A percentile compares a stretch with the other conserved stretches of the same genome.
Conservation (phyloP, 2,329 filamentous ascomycete genomes). For the Fusarium palustre region DNA sequence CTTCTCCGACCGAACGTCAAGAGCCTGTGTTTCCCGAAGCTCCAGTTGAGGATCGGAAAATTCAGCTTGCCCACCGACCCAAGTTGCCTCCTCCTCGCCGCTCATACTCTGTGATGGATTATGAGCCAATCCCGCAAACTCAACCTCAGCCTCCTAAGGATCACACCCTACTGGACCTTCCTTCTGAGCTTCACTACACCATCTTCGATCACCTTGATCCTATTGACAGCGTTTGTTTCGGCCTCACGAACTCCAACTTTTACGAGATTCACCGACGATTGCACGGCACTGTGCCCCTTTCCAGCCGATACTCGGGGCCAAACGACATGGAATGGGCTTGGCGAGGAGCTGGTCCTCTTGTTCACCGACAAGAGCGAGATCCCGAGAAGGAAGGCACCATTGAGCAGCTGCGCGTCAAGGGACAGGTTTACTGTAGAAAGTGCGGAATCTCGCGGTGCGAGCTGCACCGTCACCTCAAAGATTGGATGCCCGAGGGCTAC, state of each 20-base stretch:
- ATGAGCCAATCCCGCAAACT: constrained; percentile 61
- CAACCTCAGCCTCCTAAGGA: constrained; percentile 61
- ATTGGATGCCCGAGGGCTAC: constrained; percentile 66
- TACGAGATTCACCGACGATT: constrained; percentile 69
- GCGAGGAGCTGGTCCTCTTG: constrained; percentile 64
- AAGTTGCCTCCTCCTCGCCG: constrained; percentile 62
- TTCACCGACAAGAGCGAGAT: constrained; percentile 47
- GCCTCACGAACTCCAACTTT: constrained; percentile 67
- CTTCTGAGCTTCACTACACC: constrained; percentile 69
- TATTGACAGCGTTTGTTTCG: constrained; percentile 72
- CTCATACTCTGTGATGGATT: constrained; percentile 71
- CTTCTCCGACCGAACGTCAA: constrained; percentile 15
- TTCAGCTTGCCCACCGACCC: constrained; percentile 47
- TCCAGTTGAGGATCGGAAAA: constrained; percentile 35
- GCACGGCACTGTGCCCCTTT: constrained; percentile 67
- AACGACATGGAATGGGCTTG: constrained; percentile 74
- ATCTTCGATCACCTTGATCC: constrained; percentile 73
- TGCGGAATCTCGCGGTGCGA: constrained; percentile 72
- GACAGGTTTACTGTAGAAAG: constrained; percentile 71
- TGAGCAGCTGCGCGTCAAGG: constrained; percentile 63
- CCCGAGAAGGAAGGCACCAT: constrained; percentile 48
- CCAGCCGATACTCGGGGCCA: constrained; percentile 67
- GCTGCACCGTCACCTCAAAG: constrained; percentile 70
- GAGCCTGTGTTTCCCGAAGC: constrained; percentile 31
- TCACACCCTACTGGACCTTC: constrained; percentile 64